Conservation (phyloP, 2,329 filamentous ascomycete genomes). For the Phialocephala subalpina region DNA sequence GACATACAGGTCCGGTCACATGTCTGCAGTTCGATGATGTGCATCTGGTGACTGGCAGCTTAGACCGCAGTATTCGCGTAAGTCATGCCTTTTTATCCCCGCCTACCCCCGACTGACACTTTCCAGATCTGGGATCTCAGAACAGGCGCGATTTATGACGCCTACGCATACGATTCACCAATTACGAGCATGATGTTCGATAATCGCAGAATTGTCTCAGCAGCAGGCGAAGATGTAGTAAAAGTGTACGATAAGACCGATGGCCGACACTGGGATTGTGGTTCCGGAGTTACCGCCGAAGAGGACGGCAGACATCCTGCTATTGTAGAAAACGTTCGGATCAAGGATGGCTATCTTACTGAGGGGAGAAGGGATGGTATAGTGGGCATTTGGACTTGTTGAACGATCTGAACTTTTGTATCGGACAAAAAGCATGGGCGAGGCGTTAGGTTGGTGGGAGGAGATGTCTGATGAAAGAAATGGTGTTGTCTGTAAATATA, state of each 20-base stretch:
- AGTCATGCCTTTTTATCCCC: constrained; percentile 49
- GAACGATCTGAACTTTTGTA: constrained; percentile 28
- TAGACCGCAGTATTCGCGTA: constrained; percentile 93
- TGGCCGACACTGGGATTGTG: constrained; percentile 95
- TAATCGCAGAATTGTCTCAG: constrained; percentile 84
- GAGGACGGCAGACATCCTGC: constrained; percentile 70
- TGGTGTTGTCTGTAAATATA: neutral
- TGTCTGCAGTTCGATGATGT: constrained; percentile 96
- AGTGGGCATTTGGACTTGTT: constrained; percentile 90
- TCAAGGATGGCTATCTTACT: constrained; percentile 93
- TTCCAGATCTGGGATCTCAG: constrained; percentile 97
- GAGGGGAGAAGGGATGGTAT: constrained; percentile 89
- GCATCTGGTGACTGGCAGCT: constrained; percentile 90
- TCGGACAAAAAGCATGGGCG: neutral
- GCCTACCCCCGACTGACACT: constrained; percentile 35
- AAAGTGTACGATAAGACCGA: constrained; percentile 99
- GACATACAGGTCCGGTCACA: constrained; percentile 94
- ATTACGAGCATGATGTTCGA: constrained; percentile 99
- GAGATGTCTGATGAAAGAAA: neutral
- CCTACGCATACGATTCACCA: constrained; percentile 92
- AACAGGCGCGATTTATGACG: constrained; percentile 93
- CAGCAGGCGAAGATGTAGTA: constrained; percentile 90
- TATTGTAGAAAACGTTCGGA: constrained; percentile 83
- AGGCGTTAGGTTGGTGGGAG: neutral
- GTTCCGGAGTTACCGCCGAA: constrained; percentile 77